Evolutionary conservation across 495 filamentous ascomycete species (phyloP).

Genomic region (Pyrenopolyporus hunteri): DNA sequence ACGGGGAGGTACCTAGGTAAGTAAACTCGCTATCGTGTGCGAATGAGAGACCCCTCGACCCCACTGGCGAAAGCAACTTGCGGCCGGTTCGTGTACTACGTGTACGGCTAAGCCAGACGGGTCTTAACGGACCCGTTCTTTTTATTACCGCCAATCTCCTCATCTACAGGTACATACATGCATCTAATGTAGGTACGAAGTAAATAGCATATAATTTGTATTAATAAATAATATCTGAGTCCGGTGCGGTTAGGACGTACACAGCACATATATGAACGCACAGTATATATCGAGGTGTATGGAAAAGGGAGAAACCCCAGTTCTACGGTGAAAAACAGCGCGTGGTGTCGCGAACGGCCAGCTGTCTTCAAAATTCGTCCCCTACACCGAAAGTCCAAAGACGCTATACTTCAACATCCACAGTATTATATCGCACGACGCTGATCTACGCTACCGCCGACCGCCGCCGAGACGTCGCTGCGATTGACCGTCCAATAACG

Average conservation of each 20-base stretch:
- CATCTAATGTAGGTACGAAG: not conserved
- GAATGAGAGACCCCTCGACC: slow-evolving; percentile 18
- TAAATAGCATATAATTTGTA: too few relatives aligned
- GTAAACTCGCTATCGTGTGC: slow-evolving; percentile 4
- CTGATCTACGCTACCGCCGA: slow-evolving; percentile 27
- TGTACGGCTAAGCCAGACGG: slow-evolving; percentile 1
- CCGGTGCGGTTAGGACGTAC: too few relatives aligned
- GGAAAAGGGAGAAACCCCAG: too few relatives aligned
- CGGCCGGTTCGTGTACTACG: slow-evolving; percentile 1
- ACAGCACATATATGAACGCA: too few relatives aligned
- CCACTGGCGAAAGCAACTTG: slow-evolving; percentile 15
- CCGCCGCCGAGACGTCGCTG: slow-evolving; percentile 20
- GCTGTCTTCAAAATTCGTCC: slow-evolving; percentile 8
- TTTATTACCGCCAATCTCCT: slow-evolving; percentile 21
- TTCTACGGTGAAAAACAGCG: slow-evolving; percentile 10
- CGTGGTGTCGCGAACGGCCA: slow-evolving; percentile 3
- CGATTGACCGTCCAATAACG: slow-evolving; percentile 25
- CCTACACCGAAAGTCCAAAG: not conserved
- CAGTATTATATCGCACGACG: not conserved
- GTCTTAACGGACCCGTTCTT: slow-evolving; percentile 24
- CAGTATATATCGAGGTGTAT: too few relatives aligned
- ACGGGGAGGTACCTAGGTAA: too few relatives aligned
- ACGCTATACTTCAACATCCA: not conserved
- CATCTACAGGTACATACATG: not conserved
- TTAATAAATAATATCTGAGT: too few relatives aligned